These are phyloP conservation scores for Penicillium sp. DNA, from an alignment of 2,329 filamentous ascomycete species.

Conservation along the genomic window DNA sequence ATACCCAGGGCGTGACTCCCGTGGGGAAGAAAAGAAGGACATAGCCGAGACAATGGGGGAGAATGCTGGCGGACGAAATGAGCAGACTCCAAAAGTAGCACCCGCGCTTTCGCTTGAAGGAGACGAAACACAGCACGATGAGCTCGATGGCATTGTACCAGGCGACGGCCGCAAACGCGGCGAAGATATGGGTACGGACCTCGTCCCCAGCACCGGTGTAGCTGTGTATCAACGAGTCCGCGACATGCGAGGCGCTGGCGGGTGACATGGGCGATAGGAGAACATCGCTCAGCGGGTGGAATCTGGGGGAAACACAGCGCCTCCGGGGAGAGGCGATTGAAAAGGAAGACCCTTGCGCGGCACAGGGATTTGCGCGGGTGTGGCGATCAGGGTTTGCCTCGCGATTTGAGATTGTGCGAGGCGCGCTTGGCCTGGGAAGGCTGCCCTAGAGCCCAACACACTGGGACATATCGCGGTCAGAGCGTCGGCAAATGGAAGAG, in stretches of 20 bases:
- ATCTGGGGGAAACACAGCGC: background rate
- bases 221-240: constrained; percentile 8
- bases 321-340: too few species aligned
- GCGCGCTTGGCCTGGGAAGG: too few species aligned
- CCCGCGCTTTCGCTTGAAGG: constrained; percentile 43
- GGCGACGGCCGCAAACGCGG: constrained; percentile 21
- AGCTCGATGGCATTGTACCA: constrained; percentile 29
- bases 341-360: too few species aligned
- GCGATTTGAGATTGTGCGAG: background rate
- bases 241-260: constrained; percentile 1
- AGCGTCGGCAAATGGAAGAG: background rate
- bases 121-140: constrained; percentile 42
- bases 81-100: constrained; percentile 50
- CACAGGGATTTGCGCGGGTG: background rate
- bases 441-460: background rate
- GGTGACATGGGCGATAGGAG: constrained; percentile 17
- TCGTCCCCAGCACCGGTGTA: background rate
- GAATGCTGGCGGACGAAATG: constrained; percentile 41
- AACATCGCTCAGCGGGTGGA: constrained; percentile 16
- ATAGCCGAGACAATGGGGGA: constrained; percentile 43
- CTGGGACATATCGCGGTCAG: background rate
- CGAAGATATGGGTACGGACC: constrained; percentile 16
- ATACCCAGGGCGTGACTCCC: constrained; percentile 31
- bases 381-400: background rate
- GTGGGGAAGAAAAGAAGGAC: constrained; percentile 43